Evolutionary conservation across 1,284 basidiomycete species (phyloP).

Genomic region (Ceratobasidium sp.): DNA sequence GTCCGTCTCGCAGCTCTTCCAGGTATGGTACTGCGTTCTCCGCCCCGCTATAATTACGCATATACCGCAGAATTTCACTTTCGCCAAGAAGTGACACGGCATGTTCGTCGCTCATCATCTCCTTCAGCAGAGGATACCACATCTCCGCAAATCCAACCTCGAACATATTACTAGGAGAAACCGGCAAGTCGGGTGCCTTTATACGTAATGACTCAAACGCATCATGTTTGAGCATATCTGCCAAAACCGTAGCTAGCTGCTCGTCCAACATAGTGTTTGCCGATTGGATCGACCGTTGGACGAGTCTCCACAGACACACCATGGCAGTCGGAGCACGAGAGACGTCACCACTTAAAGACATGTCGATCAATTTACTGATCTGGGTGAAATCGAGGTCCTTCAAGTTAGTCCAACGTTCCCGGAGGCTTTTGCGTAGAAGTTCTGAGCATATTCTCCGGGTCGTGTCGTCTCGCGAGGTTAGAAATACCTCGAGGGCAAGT

Average conservation of each 20-base stretch:
- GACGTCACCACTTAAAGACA: neutral
- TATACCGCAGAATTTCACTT: neutral
- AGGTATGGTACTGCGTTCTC: neutral
- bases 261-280: neutral
- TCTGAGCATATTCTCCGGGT: too few species aligned
- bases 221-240: neutral
- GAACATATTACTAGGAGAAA: neutral
- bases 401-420: too few species aligned
- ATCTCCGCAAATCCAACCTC: neutral
- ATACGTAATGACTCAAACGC: neutral
- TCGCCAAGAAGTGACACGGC: neutral
- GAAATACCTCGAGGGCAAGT: too few species aligned
- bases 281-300: too few species aligned
- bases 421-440: too few species aligned
- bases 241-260: neutral
- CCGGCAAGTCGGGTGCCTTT: neutral
- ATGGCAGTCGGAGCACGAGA: neutral
- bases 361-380: neutral
- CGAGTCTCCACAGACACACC: neutral
- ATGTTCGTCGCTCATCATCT: neutral
- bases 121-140: slow-evolving; percentile 3
- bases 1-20: slow-evolving; percentile 6
- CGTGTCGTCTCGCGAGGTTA: too few species aligned
- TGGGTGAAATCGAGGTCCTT: neutral
- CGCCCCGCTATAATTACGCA: neutral